Base-by-base conservation (phyloP, 306 rosid genomes). In the Castanea sativa region DNA sequence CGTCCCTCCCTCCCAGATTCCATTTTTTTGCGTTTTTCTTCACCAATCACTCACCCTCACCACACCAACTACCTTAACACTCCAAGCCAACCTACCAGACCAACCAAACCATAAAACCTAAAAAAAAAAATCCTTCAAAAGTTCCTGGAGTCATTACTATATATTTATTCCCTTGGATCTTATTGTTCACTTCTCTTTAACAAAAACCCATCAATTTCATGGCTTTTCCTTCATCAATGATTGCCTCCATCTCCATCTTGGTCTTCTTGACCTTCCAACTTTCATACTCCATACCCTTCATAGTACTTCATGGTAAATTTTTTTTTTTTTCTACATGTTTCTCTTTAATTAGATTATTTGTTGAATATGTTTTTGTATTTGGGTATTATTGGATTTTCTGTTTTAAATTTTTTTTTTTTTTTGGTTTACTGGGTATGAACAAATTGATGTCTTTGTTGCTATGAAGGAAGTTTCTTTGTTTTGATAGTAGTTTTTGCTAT, bases 301-400 rank as follows among this genome's bases (percentile, higher is more conserved):
- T 92, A 32, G 89, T 94, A 0, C 86, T 94, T 63, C 97, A 94
- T 57, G 98, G 98, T 94, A 83, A 52, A 69, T 16, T 11, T 35
- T 38, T 29, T 80, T 33, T 4, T 41, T 8, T 21, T 43, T 35
- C 25, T 4, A 41, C 45, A 8, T 41, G 11, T 41, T 41, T 41
- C 12, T 41, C 45, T 41, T 41, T 41, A 41, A 41, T 41, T 41
- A 41, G 45, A 41, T 41, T 41, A 3, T 41, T 41, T 41, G 45
- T 41, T 41, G 45, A 41, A 41, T 41, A 41, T 41, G 45, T 7
- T 41, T 41, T 41, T 41, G 45, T 41, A 41, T 23, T 41, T 41
- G 45, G 45, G 12, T 8, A 41, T 41, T 41, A 38, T 38, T 38
- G 43, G 43, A 38, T 38, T 38, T 6, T 38, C 43, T 38, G 43